Evolutionary conservation across 2,329 filamentous ascomycete genomes (phyloP).

Genomic region (Ophiostoma quercus): DNA sequence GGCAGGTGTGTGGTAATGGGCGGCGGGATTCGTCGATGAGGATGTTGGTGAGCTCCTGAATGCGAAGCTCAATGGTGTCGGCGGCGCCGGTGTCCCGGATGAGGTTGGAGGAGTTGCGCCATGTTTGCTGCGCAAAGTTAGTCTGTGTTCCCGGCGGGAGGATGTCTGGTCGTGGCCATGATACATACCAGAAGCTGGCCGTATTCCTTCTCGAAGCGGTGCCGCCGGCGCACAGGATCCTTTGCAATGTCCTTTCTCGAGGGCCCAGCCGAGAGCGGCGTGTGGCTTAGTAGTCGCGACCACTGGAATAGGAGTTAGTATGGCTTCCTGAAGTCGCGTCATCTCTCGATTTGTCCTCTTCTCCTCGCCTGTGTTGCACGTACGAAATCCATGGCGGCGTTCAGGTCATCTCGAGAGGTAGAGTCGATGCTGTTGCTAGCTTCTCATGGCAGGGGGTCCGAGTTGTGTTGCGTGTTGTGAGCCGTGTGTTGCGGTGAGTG

Average conservation of each 20-base stretch:
- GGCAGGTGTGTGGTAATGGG: constrained; percentile 84
- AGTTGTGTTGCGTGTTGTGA: background rate
- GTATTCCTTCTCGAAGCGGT: constrained; percentile 64
- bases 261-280: constrained; percentile 51
- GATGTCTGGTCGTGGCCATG: background rate
- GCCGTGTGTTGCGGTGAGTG: background rate
- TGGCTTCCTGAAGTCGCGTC: background rate
- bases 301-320: constrained; percentile 44
- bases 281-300: constrained; percentile 61
- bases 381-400: constrained; percentile 54
- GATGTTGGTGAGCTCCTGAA: constrained; percentile 62
- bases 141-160: background rate
- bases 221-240: constrained; percentile 58
- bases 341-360: background rate
- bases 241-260: constrained; percentile 56
- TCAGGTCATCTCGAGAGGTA: constrained; percentile 42
- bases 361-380: constrained; percentile 31
- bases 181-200: constrained; percentile 52
- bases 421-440: background rate
- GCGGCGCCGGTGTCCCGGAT: constrained; percentile 56
- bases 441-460: constrained; percentile 7
- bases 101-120: constrained; percentile 58
- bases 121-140: constrained; percentile 44
- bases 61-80: constrained; percentile 56
- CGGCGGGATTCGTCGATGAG: constrained; percentile 85